Evolutionary conservation across 2,329 filamentous ascomycete genomes (phyloP).

Genomic region (Aspergillus intermedius): DNA sequence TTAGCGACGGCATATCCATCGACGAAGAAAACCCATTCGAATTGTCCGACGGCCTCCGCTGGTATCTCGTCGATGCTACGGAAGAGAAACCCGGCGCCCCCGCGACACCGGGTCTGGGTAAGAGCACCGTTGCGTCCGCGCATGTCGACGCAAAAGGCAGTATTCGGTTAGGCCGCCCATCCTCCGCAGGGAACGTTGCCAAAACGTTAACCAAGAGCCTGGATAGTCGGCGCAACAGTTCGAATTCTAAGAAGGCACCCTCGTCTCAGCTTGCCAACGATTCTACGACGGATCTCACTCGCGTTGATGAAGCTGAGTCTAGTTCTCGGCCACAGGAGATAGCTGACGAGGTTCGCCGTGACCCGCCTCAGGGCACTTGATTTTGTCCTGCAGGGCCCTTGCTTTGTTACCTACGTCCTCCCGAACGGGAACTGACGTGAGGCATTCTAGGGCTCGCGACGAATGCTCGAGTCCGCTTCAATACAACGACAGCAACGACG

Average conservation of each 20-base stretch:
- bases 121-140: conserved; percentile 83
- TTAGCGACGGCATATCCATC: conserved; percentile 51
- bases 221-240: conserved; percentile 84
- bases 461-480: too few species aligned
- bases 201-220: conserved; percentile 79
- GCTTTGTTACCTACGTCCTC: neutral
- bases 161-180: conserved; percentile 43
- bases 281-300: conserved; percentile 29
- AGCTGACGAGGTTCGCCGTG: conserved; percentile 45
- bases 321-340: conserved; percentile 31
- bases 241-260: conserved; percentile 68
- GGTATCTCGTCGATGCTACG: conserved; percentile 89
- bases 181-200: conserved; percentile 65
- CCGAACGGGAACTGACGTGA: conserved; percentile 13
- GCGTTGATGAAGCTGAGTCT: conserved; percentile 30
- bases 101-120: conserved; percentile 83
- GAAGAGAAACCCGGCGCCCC: conserved; percentile 91
- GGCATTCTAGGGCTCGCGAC: too few species aligned
- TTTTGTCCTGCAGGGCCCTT: conserved; percentile 10
- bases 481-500: neutral
- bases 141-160: conserved; percentile 79
- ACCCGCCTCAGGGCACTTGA: conserved; percentile 40
- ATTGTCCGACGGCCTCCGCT: conserved; percentile 85
- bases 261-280: conserved; percentile 27
- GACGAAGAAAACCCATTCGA: conserved; percentile 97